Conservation (phyloP, 1,284 basidiomycete species). For the Xanthoconium separans region DNA sequence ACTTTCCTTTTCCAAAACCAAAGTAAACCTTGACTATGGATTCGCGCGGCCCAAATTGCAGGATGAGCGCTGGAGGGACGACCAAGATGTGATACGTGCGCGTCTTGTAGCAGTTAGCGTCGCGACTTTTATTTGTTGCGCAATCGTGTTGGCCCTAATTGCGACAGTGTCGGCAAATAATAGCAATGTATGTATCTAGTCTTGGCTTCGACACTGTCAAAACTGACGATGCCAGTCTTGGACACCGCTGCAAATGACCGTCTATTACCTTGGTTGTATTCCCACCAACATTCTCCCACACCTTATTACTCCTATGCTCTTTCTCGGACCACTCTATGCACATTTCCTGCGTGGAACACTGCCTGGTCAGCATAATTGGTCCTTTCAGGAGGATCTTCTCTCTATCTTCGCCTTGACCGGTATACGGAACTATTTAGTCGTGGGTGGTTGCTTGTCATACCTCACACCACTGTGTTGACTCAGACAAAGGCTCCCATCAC, state of each 20-base stretch:
- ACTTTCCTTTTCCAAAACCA: slow-evolving; percentile 43
- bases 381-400: slow-evolving; percentile 40
- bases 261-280: slow-evolving; percentile 23
- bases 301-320: slow-evolving; percentile 77
- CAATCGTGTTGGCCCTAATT: slow-evolving; percentile 42
- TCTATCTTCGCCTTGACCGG: slow-evolving; percentile 54
- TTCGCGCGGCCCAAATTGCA: slow-evolving; percentile 30
- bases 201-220: neutral
- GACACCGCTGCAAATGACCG: slow-evolving; percentile 17
- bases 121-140: slow-evolving; percentile 55
- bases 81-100: slow-evolving; percentile 71
- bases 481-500: slow-evolving; percentile 76
- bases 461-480: neutral
- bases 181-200: slow-evolving; percentile 30
- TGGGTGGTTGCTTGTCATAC: slow-evolving; percentile 39
- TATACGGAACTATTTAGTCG: slow-evolving; percentile 76
- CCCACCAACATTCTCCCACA: slow-evolving; percentile 46
- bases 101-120: slow-evolving; percentile 58
- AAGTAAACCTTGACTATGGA: slow-evolving; percentile 26
- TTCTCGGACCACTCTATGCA: slow-evolving; percentile 80
- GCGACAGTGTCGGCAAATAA: slow-evolving; percentile 23
- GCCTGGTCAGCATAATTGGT: slow-evolving; percentile 63
- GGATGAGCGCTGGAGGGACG: slow-evolving; percentile 62
- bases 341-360: slow-evolving; percentile 54
- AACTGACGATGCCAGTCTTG: slow-evolving; percentile 16